Percentiles rank a stretch among this genome's conserved stretches.
Evolutionary conservation across 257 asterid genomes (phyloP).

Genomic region (Verbena officinalis): DNA sequence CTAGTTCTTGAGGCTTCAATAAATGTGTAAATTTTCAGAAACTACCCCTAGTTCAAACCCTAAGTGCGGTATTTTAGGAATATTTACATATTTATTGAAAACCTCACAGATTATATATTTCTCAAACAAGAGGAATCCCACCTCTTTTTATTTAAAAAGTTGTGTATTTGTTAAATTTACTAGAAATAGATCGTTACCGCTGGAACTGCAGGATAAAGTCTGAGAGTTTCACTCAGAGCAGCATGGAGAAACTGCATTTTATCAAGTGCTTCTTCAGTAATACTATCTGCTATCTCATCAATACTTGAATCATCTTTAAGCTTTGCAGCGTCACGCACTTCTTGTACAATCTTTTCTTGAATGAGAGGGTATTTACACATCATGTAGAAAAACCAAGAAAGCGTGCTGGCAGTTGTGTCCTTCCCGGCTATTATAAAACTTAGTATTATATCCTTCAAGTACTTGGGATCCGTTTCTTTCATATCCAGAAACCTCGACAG

Average conservation of each 20-base stretch:
- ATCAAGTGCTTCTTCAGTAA: conserved; percentile 59
- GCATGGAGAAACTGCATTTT: conserved; percentile 75
- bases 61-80: too few relatives aligned
- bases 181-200: too few relatives aligned
- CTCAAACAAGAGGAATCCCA: too few relatives aligned
- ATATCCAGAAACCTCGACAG: conserved; percentile 57
- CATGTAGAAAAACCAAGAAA: conserved; percentile 76
- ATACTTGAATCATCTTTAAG: conserved; percentile 28
- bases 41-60: too few relatives aligned
- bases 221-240: conserved; percentile 61
- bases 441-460: conserved; percentile 64
- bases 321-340: conserved; percentile 46
- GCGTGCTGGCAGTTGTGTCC: conserved; percentile 69
- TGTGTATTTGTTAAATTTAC: too few relatives aligned
- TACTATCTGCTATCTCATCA: conserved; percentile 43
- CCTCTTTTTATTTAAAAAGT: too few relatives aligned
- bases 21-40: too few relatives aligned
- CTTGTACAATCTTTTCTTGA: conserved; percentile 48
- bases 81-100: too few relatives aligned
- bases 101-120: too few relatives aligned
- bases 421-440: conserved; percentile 81
- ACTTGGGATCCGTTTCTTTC: conserved; percentile 64
- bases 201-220: conserved; percentile 71
- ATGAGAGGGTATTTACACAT: conserved; percentile 64
- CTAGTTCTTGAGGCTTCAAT: too few relatives aligned